A percentile compares a stretch with the other conserved stretches of the same genome.
Evolutionary conservation across 352 stramenopile genomes (phyloP).

Genomic region (Globisporangium polare): DNA sequence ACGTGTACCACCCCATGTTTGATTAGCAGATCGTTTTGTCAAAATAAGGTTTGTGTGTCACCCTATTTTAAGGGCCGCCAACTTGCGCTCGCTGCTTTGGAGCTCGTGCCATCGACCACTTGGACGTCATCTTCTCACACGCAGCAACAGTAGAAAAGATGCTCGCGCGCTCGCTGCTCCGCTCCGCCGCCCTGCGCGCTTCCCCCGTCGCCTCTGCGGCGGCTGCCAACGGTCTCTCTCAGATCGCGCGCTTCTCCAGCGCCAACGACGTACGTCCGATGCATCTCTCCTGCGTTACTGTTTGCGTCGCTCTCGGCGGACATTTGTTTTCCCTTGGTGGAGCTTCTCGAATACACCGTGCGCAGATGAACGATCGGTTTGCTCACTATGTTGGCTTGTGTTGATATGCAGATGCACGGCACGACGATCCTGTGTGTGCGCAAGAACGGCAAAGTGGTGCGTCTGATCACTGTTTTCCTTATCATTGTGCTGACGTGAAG

Average conservation of each 20-base stretch:
- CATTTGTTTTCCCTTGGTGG: not conserved
- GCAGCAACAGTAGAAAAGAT: constrained; percentile 23
- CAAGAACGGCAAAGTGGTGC: constrained; percentile 96
- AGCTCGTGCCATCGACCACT: constrained; percentile 7
- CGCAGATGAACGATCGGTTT: not conserved
- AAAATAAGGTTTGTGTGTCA: not conserved
- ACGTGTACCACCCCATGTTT: too few species aligned
- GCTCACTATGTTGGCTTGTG: constrained; percentile 1
- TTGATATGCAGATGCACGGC: constrained; percentile 76
- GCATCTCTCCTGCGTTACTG: not conserved
- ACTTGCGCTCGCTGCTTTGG: not conserved
- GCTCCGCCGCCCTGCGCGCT: constrained; percentile 18
- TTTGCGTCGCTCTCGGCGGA: not conserved
- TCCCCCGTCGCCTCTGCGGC: constrained; percentile 13
- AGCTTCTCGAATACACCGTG: constrained; percentile 1
- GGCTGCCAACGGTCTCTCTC: constrained; percentile 13
- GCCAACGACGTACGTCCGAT: constrained; percentile 35
- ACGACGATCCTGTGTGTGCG: constrained; percentile 98
- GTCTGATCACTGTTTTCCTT: constrained; percentile 10
- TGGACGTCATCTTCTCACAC: constrained; percentile 2
- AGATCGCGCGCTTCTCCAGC: constrained; percentile 48
- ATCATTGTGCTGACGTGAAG: not conserved
- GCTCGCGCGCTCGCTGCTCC: constrained; percentile 61
- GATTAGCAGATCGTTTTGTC: too few species aligned
- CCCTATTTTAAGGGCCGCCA: too few species aligned